phyloP scores from a whole-genome alignment of 257 asterid genomes.

The Solanum chiquidenum region DNA sequence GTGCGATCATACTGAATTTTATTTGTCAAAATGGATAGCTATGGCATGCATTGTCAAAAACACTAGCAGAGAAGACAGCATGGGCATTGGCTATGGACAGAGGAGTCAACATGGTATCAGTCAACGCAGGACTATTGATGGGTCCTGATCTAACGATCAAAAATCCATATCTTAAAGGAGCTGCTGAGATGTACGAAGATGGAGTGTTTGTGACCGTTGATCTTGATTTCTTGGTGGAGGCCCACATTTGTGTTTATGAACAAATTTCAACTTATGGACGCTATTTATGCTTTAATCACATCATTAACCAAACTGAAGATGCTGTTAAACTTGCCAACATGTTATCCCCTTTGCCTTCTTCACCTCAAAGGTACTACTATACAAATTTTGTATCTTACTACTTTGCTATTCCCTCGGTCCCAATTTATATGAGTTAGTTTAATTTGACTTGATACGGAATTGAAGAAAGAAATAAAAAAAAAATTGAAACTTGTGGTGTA shows the following conservation, averaged over 20 bases:
- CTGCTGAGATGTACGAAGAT: slow-evolving; percentile 70
- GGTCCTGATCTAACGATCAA: slow-evolving; percentile 46
- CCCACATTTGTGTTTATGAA: slow-evolving; percentile 75
- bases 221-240: slow-evolving; percentile 55
- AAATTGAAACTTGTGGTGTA: too few relatives aligned
- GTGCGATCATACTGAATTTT: not conserved
- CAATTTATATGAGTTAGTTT: too few relatives aligned
- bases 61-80: slow-evolving; percentile 76
- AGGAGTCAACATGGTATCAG: slow-evolving; percentile 68
- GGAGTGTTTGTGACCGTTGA: slow-evolving; percentile 83
- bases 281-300: slow-evolving; percentile 64
- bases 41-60: slow-evolving; percentile 82
- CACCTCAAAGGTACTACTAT: slow-evolving; percentile 4
- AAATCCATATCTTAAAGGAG: slow-evolving; percentile 80
- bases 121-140: slow-evolving; percentile 62
- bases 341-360: slow-evolving; percentile 13
- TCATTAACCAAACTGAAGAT: slow-evolving; percentile 39
- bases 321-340: slow-evolving; percentile 41
- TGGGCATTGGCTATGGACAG: slow-evolving; percentile 96
- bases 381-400: too few relatives aligned
- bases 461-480: too few relatives aligned
- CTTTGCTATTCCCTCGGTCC: accelerated
- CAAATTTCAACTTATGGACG: slow-evolving; percentile 69
- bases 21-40: slow-evolving; percentile 21
- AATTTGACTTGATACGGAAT: too few relatives aligned